Base-by-base conservation (phyloP, 2,329 filamentous ascomycete species). In the Lasiodiplodia sp. region DNA sequence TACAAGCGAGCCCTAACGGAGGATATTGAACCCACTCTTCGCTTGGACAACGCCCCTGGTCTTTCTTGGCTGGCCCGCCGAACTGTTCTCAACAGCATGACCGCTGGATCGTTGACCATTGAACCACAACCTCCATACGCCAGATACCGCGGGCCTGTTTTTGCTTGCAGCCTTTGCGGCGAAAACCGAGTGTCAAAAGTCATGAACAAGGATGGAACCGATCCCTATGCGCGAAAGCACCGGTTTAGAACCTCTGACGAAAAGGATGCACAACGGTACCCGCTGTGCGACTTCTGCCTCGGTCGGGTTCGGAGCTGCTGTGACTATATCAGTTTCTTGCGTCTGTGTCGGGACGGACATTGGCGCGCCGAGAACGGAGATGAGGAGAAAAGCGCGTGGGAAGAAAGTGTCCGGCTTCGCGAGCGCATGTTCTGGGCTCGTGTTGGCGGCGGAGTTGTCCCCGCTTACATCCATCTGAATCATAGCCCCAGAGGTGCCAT, bases 381-480 rank as follows among this genome's bases (percentile, higher is more conserved):
- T 62, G 92, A 94, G 40, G 93, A 96, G 80, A 93, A 92, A 76
- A 88, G 89, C 34, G 93, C 94, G 0, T 99, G 96, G 96, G 95
- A 98, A 77, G 96, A 99, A 82, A 93, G 93, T 68, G 92, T 97
- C 12, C 88, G 91, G 37, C 81, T 98, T 58, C 87, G 96, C 63
- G 96, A 99, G 79, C 90, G 95, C 73, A 97, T 99, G 92, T 99
- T 99, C 78, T 99, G 96, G 96, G 89, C 92, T 63, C 88, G 96
- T 67, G 89, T 99, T 65, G 95, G 95, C 31, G 96, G 94, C 34
- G 96, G 96, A 16, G 93, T 99, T 2, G 83, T 98, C 14, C 96
- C 95, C 1, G 84, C 87, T 49, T 63, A 53, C 34, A 34, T 51
- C 74, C 74, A 11, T 71, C 75, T 55, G 70, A 79, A 72, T 73